Percentiles rank a stretch among this genome's conserved stretches.
Evolutionary conservation across 192 early-diverging fungal genomes (phyloP).

Genomic region (Coemansia sp.): DNA sequence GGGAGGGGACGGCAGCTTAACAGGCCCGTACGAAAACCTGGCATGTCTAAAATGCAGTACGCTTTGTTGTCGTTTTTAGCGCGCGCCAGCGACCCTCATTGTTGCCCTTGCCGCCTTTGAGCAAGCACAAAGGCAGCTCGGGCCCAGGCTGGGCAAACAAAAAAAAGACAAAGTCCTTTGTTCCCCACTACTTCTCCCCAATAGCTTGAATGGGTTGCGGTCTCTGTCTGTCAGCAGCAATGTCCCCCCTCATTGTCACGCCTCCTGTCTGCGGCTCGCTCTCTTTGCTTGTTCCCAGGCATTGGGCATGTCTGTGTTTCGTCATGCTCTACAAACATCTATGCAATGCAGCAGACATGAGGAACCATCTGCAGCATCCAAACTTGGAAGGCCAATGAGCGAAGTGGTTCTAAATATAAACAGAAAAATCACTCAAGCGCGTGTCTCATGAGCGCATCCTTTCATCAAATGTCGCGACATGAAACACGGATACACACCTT

Average conservation of each 20-base stretch:
- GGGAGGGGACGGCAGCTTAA: neutral
- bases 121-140: neutral
- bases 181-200: conserved; percentile 3
- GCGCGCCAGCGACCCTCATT: neutral
- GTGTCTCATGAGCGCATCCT: neutral
- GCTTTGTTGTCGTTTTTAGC: neutral
- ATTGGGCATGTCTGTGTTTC: neutral
- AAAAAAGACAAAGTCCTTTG: neutral
- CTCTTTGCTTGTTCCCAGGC: neutral
- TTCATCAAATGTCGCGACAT: neutral
- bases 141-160: neutral
- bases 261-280: neutral
- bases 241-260: neutral
- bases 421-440: neutral
- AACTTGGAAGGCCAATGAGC: neutral
- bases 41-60: conserved; percentile 4
- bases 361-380: neutral
- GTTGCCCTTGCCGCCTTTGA: neutral
- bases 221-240: neutral
- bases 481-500: neutral
- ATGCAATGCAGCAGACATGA: conserved; percentile 2
- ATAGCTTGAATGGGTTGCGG: neutral
- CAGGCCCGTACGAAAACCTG: conserved; percentile 1
- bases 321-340: neutral
- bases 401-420: neutral